A percentile compares a stretch with the other conserved stretches of the same genome.
Conservation (phyloP, 371 early-diverging fungal species). For the Syncephalastrum sp. region DNA sequence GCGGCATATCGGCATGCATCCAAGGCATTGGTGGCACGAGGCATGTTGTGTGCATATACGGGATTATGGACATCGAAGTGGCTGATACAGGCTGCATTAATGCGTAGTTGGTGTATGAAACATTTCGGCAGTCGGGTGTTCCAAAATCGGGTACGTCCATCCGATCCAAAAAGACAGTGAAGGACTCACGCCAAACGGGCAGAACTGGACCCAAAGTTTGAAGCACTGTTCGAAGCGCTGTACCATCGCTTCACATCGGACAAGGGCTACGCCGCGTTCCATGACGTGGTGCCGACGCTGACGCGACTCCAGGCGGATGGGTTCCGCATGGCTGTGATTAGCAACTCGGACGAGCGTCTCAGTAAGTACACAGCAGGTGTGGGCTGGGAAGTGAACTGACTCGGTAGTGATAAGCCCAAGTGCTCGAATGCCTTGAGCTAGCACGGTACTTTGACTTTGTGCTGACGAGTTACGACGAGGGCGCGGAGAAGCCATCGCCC, state of each 20-base stretch:
- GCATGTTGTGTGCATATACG: not conserved
- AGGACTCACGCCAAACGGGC: not conserved
- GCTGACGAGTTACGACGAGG: constrained; percentile 16
- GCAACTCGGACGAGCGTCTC: constrained; percentile 24
- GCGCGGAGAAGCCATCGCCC: constrained; percentile 17
- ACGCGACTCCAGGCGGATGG: constrained; percentile 10
- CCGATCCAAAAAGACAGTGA: too few relatives aligned
- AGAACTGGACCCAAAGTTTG: constrained; percentile 17
- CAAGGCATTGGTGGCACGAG: constrained; percentile 19
- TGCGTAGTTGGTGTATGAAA: constrained; percentile 7
- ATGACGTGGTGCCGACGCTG: constrained; percentile 16
- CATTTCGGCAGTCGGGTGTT: constrained; percentile 12
- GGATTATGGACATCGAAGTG: too few relatives aligned
- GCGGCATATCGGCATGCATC: constrained; percentile 10
- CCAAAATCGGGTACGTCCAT: constrained; percentile 7
- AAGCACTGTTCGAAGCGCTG: constrained; percentile 12
- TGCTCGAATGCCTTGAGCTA: constrained; percentile 15
- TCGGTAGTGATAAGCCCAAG: constrained; percentile 8
- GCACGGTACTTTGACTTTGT: constrained; percentile 21
- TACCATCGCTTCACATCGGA: constrained; percentile 21
- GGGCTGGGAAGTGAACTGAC: not conserved
- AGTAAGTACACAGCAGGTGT: constrained; percentile 6
- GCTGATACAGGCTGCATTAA: too few relatives aligned
- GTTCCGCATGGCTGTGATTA: constrained; percentile 20
- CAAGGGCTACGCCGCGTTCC: constrained; percentile 19